phyloP scores from a whole-genome alignment of 352 stramenopile species.

The Phytophthora ohioensis region DNA sequence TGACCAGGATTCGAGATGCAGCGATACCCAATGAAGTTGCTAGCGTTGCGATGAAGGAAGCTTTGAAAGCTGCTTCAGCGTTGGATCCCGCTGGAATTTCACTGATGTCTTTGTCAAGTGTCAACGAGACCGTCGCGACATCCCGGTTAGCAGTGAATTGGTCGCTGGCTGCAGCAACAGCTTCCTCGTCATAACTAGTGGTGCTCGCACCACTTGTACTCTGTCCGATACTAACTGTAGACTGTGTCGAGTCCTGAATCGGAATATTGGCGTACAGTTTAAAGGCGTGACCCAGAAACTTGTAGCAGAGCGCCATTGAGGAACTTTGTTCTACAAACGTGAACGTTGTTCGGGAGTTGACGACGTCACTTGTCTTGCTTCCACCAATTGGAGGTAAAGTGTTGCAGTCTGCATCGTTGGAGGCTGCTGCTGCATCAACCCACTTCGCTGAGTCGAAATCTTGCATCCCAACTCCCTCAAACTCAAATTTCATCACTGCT shows the following conservation, averaged over 20 bases:
- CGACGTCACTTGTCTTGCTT: conserved; percentile 42
- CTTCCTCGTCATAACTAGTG: conserved; percentile 43
- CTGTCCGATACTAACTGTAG: conserved; percentile 17
- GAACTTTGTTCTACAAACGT: conserved; percentile 51
- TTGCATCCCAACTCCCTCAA: conserved; percentile 60
- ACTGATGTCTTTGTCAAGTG: conserved; percentile 69
- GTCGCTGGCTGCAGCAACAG: conserved; percentile 34
- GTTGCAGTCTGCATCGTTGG: conserved; percentile 51
- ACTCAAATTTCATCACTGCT: conserved; percentile 65
- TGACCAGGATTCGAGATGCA: conserved; percentile 59
- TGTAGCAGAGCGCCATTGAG: conserved; percentile 66
- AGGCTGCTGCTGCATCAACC: conserved; percentile 39
- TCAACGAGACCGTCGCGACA: conserved; percentile 58
- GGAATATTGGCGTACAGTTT: conserved; percentile 60
- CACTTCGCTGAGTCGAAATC: conserved; percentile 76
- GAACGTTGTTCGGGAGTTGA: conserved; percentile 52
- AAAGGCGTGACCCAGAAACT: conserved; percentile 59
- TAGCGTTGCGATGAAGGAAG: conserved; percentile 44
- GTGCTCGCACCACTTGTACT: conserved; percentile 1
- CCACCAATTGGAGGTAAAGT: conserved; percentile 48
- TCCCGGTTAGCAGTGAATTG: conserved; percentile 56
- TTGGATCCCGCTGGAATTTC: conserved; percentile 56
- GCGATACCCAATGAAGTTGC: conserved; percentile 57
- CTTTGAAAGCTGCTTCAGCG: conserved; percentile 64
- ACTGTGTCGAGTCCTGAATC: conserved; percentile 46